Base-by-base conservation (phyloP, 495 filamentous ascomycete species). In the Daldinia bambusicola region DNA sequence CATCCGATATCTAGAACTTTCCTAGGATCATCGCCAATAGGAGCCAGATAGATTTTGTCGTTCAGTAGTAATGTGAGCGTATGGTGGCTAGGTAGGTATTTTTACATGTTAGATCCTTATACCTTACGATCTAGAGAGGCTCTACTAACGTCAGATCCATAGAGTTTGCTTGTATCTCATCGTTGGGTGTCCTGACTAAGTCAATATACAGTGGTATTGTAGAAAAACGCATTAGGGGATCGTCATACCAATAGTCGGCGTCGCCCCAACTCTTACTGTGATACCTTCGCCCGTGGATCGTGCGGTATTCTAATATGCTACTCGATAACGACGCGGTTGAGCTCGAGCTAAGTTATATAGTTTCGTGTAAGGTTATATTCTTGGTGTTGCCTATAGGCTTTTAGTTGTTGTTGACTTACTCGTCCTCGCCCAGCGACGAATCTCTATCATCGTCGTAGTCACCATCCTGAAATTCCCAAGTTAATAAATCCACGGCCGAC, bases 291-390 rank as follows among this genome's bases (percentile, higher is more conserved):
- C 80, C 80, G 13, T 82, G 69, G 26, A 83, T 77, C 10, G 67
- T 79, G 8, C 80, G 74, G 56, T 84, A 85, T 12, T 82, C 75
- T 6, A 82, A 43, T 14, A 86, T 81, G 55, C 77, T 82, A 0
- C 79, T 75, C 7, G 80, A 76, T 7, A 86, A 61, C 16, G 84
- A 85, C 1, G 78, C 79, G 20, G 84, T 85, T 2, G 78, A 79
- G 55, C 75, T 76, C 20, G 53, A 52, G 10, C 64, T 74, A 38
- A 53, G 66, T 55, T 22, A 53, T 13, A 13, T 45, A n/a, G 16
- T 4, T 26, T 48, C 22, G 9, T 12, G 16, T 22, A 22, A 48
- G 10, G 0, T 9, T 22, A 48, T 22, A 3, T 8, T 0, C 3
- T 48, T 48, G 12, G 8, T 0, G 18, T 12, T 5, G 18, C 18